Conservation (phyloP, 2,329 filamentous ascomycete genomes). For the Exophiala lecanii-corni region DNA sequence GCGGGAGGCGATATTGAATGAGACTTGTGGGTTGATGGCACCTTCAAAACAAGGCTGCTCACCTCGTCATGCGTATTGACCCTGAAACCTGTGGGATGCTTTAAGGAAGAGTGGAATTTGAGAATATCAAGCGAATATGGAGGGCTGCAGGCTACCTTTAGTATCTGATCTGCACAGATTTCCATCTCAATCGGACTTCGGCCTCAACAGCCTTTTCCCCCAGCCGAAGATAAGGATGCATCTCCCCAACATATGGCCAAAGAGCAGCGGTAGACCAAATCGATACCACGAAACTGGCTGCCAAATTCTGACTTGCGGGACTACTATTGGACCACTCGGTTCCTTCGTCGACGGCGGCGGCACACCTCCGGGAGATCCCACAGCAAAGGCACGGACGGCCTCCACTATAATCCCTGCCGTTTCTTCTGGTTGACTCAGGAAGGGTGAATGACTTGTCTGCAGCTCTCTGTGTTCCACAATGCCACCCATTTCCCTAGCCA, state of each 20-base stretch:
- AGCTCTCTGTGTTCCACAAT: conserved; percentile 38
- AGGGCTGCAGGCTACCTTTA: too few species aligned
- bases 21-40: too few species aligned
- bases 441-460: conserved; percentile 46
- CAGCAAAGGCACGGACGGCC: conserved; percentile 31
- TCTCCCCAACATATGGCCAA: conserved; percentile 27
- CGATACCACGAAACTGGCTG: background rate
- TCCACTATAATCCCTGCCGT: conserved; percentile 37
- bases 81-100: too few species aligned
- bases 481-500: conserved; percentile 36
- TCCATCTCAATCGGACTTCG: too few species aligned
- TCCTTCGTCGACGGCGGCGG: background rate
- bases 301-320: background rate
- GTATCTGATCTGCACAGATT: too few species aligned
- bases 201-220: conserved; percentile 21
- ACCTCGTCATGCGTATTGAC: too few species aligned
- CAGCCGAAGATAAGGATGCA: conserved; percentile 23
- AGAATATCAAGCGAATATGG: too few species aligned
- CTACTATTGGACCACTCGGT: background rate
- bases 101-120: too few species aligned
- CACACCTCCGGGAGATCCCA: background rate
- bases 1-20: too few species aligned
- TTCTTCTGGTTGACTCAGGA: conserved; percentile 44
- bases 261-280: background rate
- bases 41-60: too few species aligned